These are phyloP conservation scores for Chytriomyces hyalinus DNA, from an alignment of 192 early-diverging fungal species.

Conservation along the genomic window DNA sequence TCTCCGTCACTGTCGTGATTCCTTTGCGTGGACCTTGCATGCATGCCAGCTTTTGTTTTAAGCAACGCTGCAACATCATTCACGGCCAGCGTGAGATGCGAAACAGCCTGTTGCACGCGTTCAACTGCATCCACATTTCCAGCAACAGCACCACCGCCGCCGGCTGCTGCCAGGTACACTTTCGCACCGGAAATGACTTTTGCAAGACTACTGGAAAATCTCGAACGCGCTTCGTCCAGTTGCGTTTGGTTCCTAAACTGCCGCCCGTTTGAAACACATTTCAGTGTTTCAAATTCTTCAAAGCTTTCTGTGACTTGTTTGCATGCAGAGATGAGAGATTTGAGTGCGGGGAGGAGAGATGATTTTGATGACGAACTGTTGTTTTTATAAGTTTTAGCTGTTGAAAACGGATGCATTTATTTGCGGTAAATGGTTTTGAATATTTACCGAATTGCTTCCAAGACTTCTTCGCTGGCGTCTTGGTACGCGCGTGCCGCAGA, in stretches of 20 bases:
- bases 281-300: constrained; percentile 15
- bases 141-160: background rate
- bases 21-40: background rate
- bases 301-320: constrained; percentile 26
- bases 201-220: background rate
- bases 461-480: background rate
- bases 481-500: constrained; percentile 16
- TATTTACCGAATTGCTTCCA: constrained; percentile 6
- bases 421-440: no score
- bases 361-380: background rate
- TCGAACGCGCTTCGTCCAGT: constrained; percentile 1
- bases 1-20: background rate
- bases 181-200: constrained; percentile 13
- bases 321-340: background rate
- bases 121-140: background rate
- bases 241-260: background rate
- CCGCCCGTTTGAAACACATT: background rate
- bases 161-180: background rate
- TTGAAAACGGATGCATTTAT: no score
- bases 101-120: background rate
- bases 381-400: no score
- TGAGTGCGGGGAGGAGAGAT: constrained; percentile 20
- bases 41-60: background rate
- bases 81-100: background rate
- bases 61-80: background rate